phyloP scores from a whole-genome alignment of 2,329 filamentous ascomycete genomes.

The Verticillium alfalfae region DNA sequence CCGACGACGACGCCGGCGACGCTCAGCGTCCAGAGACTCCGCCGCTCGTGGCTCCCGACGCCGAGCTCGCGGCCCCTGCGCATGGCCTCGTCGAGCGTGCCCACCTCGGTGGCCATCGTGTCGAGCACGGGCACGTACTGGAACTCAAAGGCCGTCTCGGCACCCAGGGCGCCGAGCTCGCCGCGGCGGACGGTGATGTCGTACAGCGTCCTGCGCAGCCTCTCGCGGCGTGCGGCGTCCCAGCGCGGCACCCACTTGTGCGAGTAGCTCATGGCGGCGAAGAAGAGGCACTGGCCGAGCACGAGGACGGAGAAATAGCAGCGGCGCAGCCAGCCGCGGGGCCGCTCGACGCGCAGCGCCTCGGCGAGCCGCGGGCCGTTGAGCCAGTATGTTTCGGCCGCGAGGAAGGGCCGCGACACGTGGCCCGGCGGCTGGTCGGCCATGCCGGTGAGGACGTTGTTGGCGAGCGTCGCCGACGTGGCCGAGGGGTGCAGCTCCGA shows the following conservation, averaged over 20 bases:
- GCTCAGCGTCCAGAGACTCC: slow-evolving; percentile 35
- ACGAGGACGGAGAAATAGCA: slow-evolving; percentile 49
- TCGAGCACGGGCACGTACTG: slow-evolving; percentile 56
- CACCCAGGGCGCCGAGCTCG: slow-evolving; percentile 51
- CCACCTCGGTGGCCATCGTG: slow-evolving; percentile 27
- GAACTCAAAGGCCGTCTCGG: slow-evolving; percentile 62
- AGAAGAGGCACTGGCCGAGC: slow-evolving; percentile 61
- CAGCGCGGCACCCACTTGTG: slow-evolving; percentile 25
- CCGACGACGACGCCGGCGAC: slow-evolving; percentile 25
- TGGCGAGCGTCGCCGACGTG: slow-evolving; percentile 59
- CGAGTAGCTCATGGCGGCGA: slow-evolving; percentile 48
- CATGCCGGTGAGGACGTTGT: slow-evolving; percentile 70
- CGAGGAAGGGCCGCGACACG: slow-evolving; percentile 60
- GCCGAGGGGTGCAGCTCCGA: slow-evolving; percentile 62
- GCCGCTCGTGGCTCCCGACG: slow-evolving; percentile 24
- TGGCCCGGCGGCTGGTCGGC: slow-evolving; percentile 60
- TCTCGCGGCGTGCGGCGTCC: slow-evolving; percentile 21
- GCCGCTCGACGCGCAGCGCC: slow-evolving; percentile 51
- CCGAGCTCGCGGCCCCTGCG: slow-evolving; percentile 7
- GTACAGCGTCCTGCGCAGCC: slow-evolving; percentile 31
- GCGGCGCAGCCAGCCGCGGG: slow-evolving; percentile 38
- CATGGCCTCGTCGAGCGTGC: slow-evolving; percentile 17
- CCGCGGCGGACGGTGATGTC: slow-evolving; percentile 58
- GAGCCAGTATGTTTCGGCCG: slow-evolving; percentile 63
- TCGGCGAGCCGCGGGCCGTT: slow-evolving; percentile 61